Conservation (phyloP, 1,284 basidiomycete genomes). For the Gymnopus androsaceus region DNA sequence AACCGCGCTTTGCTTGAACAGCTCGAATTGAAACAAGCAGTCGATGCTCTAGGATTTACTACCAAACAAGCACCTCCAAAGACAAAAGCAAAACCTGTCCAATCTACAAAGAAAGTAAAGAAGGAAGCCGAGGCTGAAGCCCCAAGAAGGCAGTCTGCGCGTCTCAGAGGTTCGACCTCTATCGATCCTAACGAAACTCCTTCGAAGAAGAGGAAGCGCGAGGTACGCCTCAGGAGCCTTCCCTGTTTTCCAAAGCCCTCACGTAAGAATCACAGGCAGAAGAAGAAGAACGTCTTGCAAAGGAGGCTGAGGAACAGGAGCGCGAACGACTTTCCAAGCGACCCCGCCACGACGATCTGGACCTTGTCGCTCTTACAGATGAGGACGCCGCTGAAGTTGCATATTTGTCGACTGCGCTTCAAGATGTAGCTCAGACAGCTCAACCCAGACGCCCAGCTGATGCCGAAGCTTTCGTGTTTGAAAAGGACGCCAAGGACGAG, state of each 20-base stretch:
- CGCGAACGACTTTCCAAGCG: conserved; percentile 58
- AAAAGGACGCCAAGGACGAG: conserved; percentile 47
- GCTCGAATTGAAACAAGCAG: conserved; percentile 64
- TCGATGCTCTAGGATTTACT: conserved; percentile 49
- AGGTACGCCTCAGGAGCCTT: conserved; percentile 42
- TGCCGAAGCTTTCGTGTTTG: conserved; percentile 52
- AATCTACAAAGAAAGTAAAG: conserved; percentile 54
- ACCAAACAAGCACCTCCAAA: conserved; percentile 36
- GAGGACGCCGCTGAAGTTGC: conserved; percentile 46
- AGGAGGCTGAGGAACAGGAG: conserved; percentile 68
- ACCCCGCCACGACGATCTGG: conserved; percentile 67
- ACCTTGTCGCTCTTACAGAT: conserved; percentile 54
- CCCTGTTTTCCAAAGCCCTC: not conserved
- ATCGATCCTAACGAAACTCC: conserved; percentile 65
- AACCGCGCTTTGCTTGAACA: conserved; percentile 73
- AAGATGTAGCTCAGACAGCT: conserved; percentile 34
- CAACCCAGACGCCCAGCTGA: conserved; percentile 44
- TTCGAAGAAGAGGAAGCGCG: conserved; percentile 59
- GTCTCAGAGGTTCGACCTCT: conserved; percentile 47
- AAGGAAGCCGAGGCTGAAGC: conserved; percentile 39
- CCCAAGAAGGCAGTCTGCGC: conserved; percentile 65
- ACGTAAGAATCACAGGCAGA: conserved; percentile 33
- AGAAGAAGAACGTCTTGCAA: conserved; percentile 46
- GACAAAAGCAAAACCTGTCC: conserved; percentile 62
- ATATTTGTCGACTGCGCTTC: conserved; percentile 45